These are phyloP conservation scores for Stentor roeselii DNA, from an alignment of 73 alveolate species.

Conservation along the genomic window DNA sequence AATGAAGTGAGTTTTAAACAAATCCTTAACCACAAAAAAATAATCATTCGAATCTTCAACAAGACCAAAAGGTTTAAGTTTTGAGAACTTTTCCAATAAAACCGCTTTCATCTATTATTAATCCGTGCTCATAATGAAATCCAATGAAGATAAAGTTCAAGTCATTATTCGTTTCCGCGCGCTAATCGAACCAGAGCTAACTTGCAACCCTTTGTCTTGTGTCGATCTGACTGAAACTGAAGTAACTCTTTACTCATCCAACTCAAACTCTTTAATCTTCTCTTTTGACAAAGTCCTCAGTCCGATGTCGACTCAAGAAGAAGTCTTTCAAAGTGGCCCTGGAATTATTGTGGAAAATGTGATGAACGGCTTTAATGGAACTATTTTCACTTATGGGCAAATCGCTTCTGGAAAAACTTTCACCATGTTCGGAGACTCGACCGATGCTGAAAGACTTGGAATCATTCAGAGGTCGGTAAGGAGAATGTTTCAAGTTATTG, in stretches of 20 bases:
- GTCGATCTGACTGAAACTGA: background rate
- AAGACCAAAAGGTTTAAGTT: background rate
- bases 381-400: conserved; percentile 77
- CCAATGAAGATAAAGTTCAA: background rate
- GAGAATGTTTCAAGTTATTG: background rate
- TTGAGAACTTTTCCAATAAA: background rate
- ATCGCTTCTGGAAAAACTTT: conserved; percentile 82
- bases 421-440: conserved; percentile 76
- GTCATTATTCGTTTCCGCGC: conserved; percentile 8
- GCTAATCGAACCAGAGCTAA: background rate
- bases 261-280: background rate
- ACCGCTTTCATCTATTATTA: background rate
- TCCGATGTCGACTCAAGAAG: conserved; percentile 34
- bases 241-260: background rate
- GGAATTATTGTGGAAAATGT: conserved; percentile 45
- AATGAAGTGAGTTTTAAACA: background rate
- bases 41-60: background rate
- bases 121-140: background rate
- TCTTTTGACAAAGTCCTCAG: conserved; percentile 27
- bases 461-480: conserved; percentile 49
- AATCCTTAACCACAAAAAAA: background rate
- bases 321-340: conserved; percentile 36
- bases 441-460: conserved; percentile 48
- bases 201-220: background rate
- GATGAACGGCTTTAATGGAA: conserved; percentile 70